Base-by-base conservation (phyloP, 2,329 filamentous ascomycete genomes). In the Penicillium sp. region DNA sequence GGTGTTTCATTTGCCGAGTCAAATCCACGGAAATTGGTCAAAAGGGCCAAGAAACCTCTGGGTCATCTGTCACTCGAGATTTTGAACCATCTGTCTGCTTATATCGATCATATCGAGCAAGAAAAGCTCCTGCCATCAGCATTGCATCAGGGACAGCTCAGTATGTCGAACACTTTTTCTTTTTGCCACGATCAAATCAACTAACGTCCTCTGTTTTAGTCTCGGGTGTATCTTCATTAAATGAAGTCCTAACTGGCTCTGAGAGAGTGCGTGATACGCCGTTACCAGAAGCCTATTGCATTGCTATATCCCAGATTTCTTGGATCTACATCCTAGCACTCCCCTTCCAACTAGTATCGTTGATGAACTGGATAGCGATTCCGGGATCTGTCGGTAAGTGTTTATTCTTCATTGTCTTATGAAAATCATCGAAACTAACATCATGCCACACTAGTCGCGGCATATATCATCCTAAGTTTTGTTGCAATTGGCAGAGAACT, bases 21-120 rank as follows among this genome's bases (percentile, higher is more conserved):
- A 52, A 94, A 94, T 73, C 90, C 90, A 0, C 82, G 88, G 57
- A 91, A 91, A 75, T 74, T 82, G 47, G 79, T 94, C 71, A 94
- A 94, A 79, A 81, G 82, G 45, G 83, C 88, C 14, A 81, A 83
- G 61, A 83, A 82, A 63, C 89, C 90, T 1, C 79, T 93, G 12
- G 90, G 90, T 55, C 92, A 95, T 70, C 79, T 93, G n/a, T 90
- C 90, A 0, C 78, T 93, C 8, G 90, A 95, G 69, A 89, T 94
- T 53, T 77, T 94, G 28, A 87, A 81, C 66, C 87, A 93, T 68
- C 72, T 94, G 4, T 83, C 83, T 20, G 74, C 84, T 23, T 88
- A 88, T 61, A 73, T 89, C 30, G 85, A 91, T 62, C 78, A 79
- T 51, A 74, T 86, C 60, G 78, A 87, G 49, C 62, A 62, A 1